A percentile compares a stretch with the other conserved stretches of the same genome.
Conservation (phyloP, 768 basidiomycete species). For the Dentipellis fragilis region DNA sequence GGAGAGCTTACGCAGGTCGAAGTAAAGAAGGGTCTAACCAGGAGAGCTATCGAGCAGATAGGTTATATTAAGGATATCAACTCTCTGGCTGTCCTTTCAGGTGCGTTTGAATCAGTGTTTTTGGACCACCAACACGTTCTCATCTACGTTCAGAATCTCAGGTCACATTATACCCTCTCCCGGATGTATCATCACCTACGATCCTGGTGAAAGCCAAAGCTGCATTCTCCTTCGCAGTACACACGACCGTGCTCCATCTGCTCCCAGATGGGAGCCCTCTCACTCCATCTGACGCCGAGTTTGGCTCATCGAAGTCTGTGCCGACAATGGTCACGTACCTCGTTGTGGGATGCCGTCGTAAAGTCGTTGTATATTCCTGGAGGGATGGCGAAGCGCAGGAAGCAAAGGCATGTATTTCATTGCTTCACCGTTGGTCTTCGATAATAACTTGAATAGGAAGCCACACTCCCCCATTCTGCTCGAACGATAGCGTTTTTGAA, state of each 20-base stretch:
- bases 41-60: constrained; percentile 78
- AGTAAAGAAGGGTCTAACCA: constrained; percentile 52
- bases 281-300: constrained; percentile 10
- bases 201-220: constrained; percentile 67
- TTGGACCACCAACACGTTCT: neutral
- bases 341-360: constrained; percentile 78
- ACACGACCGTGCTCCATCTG: constrained; percentile 47
- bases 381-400: constrained; percentile 75
- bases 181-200: constrained; percentile 60
- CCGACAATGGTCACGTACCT: constrained; percentile 67
- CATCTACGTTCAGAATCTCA: constrained; percentile 43
- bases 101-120: constrained; percentile 29
- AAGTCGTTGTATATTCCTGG: constrained; percentile 80
- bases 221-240: constrained; percentile 74
- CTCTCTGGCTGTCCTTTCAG: constrained; percentile 76
- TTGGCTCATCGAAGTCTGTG: constrained; percentile 32
- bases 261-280: constrained; percentile 18
- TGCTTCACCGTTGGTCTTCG: neutral
- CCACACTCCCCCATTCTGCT: constrained; percentile 80
- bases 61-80: constrained; percentile 81
- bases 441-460: constrained; percentile 44
- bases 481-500: constrained; percentile 70
- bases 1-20: constrained; percentile 39
- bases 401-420: constrained; percentile 41
- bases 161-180: constrained; percentile 68